phyloP scores from a whole-genome alignment of 106 monocot genomes.

The Narthecium ossifragum region DNA sequence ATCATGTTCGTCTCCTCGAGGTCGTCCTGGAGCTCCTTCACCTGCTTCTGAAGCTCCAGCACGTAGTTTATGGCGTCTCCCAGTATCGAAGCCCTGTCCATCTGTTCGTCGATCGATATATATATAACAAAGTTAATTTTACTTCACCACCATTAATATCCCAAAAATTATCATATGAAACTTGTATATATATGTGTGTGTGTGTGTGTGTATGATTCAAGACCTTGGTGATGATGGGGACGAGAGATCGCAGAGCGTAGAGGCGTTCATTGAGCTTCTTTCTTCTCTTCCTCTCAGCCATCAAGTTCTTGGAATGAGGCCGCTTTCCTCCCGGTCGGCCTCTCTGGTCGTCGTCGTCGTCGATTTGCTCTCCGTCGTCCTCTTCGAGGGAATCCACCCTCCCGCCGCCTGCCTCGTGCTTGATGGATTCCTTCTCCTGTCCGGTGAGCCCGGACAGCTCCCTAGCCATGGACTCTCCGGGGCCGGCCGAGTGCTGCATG shows the following conservation, averaged over 20 bases:
- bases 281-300: conserved; percentile 81
- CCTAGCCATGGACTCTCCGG: not conserved
- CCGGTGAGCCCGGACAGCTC: not conserved
- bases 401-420: conserved; percentile 13
- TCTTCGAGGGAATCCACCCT: conserved; percentile 30
- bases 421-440: conserved; percentile 14
- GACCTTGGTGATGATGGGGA: conserved; percentile 93
- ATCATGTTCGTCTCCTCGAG: conserved; percentile 59
- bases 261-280: conserved; percentile 96
- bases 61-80: conserved; percentile 77
- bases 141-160: not conserved
- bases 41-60: conserved; percentile 50
- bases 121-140: not conserved
- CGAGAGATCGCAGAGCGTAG: conserved; percentile 57
- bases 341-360: conserved; percentile 50
- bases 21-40: conserved; percentile 65
- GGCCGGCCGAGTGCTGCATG: not conserved
- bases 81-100: conserved; percentile 80
- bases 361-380: conserved; percentile 56
- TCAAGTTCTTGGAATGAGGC: conserved; percentile 69
- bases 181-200: not conserved
- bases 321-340: conserved; percentile 29
- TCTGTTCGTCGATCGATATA: conserved; percentile 18
- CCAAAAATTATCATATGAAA: not conserved
- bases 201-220: not conserved